A percentile compares a stretch with the other conserved stretches of the same genome.
Evolutionary conservation across 768 basidiomycete genomes (phyloP).

Genomic region (Pleurotus salmoneostramineus): DNA sequence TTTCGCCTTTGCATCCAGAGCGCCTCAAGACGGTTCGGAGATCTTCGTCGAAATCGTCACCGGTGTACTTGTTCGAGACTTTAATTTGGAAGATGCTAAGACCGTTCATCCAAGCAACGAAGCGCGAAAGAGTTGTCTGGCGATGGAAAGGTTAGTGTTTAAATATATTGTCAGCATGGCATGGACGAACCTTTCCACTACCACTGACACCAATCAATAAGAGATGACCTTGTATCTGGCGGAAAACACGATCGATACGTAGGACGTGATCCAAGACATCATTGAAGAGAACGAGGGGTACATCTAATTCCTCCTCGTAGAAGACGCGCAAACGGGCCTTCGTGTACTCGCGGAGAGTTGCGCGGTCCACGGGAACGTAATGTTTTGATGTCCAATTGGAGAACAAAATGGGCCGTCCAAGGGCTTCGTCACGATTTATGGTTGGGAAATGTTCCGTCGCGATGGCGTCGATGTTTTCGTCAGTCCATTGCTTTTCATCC

Average conservation of each 20-base stretch:
- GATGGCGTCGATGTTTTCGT: conserved; percentile 80
- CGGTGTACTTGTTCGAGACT: conserved; percentile 98
- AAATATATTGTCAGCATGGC: background rate
- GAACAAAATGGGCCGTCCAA: conserved; percentile 88
- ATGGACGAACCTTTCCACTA: conserved; percentile 81
- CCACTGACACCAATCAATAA: conserved; percentile 97
- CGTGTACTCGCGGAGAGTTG: conserved; percentile 90
- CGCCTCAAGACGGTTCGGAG: conserved; percentile 92
- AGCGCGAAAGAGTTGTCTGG: conserved; percentile 94
- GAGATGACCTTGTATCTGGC: conserved; percentile 95
- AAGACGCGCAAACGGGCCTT: conserved; percentile 97
- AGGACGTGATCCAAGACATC: conserved; percentile 98
- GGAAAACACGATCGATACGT: conserved; percentile 97
- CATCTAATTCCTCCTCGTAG: conserved; percentile 98
- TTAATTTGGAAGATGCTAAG: conserved; percentile 99
- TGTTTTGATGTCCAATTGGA: conserved; percentile 99
- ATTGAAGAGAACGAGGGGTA: conserved; percentile 96
- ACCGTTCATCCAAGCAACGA: conserved; percentile 99
- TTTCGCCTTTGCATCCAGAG: conserved; percentile 97
- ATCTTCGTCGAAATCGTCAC: conserved; percentile 98
- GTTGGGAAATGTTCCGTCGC: conserved; percentile 93
- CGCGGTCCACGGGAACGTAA: conserved; percentile 93
- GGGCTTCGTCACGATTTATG: conserved; percentile 82
- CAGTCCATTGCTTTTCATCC: conserved; percentile 93
- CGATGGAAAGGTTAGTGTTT: conserved; percentile 13